Evolutionary conservation across 208 protist genomes (phyloP).

Genomic region (Novymonas esmeraldas): DNA sequence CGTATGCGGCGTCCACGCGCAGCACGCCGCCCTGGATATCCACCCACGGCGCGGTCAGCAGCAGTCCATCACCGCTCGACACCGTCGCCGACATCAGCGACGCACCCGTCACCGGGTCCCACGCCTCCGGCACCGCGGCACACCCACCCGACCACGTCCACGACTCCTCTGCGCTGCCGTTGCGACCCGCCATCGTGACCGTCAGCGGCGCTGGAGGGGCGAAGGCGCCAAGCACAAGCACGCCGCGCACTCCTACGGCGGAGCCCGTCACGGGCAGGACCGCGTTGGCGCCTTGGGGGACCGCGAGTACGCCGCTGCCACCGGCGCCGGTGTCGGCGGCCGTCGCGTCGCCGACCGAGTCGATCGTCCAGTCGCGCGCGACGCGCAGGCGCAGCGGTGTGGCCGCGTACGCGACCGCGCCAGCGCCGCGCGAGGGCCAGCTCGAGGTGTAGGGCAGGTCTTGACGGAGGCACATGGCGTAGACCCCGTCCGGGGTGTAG

Average conservation of each 20-base stretch:
- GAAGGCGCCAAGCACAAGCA: slow-evolving; percentile 49
- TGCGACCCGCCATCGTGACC: slow-evolving; percentile 9
- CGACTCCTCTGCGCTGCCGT: neutral
- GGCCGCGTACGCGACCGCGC: slow-evolving; percentile 16
- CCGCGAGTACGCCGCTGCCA: slow-evolving; percentile 21
- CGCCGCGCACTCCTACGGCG: slow-evolving; percentile 42
- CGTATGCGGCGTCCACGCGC: slow-evolving; percentile 38
- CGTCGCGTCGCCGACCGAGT: slow-evolving; percentile 11
- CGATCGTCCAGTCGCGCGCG: slow-evolving; percentile 21
- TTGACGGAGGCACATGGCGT: slow-evolving; percentile 51
- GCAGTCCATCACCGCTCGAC: slow-evolving; percentile 6
- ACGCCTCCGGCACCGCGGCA: slow-evolving; percentile 24
- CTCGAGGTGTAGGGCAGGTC: slow-evolving; percentile 25
- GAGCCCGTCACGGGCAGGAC: slow-evolving; percentile 44
- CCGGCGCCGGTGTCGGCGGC: neutral
- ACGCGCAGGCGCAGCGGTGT: slow-evolving; percentile 30
- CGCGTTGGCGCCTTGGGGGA: slow-evolving; percentile 52
- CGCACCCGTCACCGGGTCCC: slow-evolving; percentile 25
- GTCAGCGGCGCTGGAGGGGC: slow-evolving; percentile 18
- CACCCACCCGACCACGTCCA: slow-evolving; percentile 31
- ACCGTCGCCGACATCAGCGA: slow-evolving; percentile 9
- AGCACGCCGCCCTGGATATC: slow-evolving; percentile 31
- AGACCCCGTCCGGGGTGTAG: slow-evolving; percentile 50
- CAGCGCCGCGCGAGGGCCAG: neutral
- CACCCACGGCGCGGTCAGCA: slow-evolving; percentile 34